Base-by-base conservation (phyloP, 805 yeast species). In the Lipomyces starkeyi region DNA sequence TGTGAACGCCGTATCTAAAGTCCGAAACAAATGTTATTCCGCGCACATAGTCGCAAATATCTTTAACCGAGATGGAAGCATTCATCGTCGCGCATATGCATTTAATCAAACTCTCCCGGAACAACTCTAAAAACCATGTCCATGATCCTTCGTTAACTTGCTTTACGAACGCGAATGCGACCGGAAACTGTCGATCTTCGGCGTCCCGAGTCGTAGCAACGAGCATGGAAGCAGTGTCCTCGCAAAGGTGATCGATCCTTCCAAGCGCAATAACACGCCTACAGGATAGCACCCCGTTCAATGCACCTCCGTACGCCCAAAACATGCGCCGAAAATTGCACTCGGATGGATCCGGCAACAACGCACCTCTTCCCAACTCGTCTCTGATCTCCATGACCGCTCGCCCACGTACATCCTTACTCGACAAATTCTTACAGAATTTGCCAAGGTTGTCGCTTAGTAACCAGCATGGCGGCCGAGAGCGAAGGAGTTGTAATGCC, bases 171-270 rank as follows among this genome's bases (percentile, higher is more conserved):
- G 64, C 70, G 22, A 59, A 63, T 3, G 67, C 67, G 3, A 66
- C 37, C 32, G 65, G 64, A 27, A 66, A 4, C 47, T 22, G 53
- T 17, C 63, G 49, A 53, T 63, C 61, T 32, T 66, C 64, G 11
- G 64, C 70, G 40, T 66, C 70, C 17, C 70, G 66, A 37, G 64
- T 57, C 25, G 63, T 43, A 6, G 70, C 70, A 2, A 58, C 62
- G 27, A 63, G 58, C 62, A 64, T 32, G n/a, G 35, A 25, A 13
- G 22, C 53, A n/a, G 22, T 54, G 7, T 35, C n/a, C 54, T 40
- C 52, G 32, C 29, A 22, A n/a, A 13, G 9, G 4, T 29, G 35
- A 5, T 65, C 58, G 14, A 34, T 57, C 17, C 59, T 58, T 17
- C 64, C 67, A 2, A 66, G 67, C n/a, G 63, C 43, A 35, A 66